Evolutionary conservation across 1,284 basidiomycete genomes (phyloP).

Genomic region (Sporisorium reilianum): DNA sequence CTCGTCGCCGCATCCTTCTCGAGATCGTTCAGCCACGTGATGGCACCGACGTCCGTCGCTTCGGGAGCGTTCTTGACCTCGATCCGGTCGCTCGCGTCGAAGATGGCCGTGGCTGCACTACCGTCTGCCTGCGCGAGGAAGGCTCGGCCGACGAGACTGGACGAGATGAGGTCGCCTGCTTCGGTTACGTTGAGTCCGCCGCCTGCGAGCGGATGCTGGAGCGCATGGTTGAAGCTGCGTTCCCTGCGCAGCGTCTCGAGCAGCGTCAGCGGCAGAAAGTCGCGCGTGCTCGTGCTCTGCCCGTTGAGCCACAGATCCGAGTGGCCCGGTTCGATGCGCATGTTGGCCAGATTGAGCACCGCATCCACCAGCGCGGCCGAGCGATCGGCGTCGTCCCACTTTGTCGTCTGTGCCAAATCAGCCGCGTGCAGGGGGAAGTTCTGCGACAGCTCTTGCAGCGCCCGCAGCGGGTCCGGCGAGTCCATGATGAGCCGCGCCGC

Average conservation of each 20-base stretch:
- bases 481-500: slow-evolving; percentile 51
- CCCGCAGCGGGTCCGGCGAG: slow-evolving; percentile 59
- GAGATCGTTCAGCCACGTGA: slow-evolving; percentile 90
- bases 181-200: slow-evolving; percentile 76
- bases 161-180: slow-evolving; percentile 77
- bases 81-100: slow-evolving; percentile 65
- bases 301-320: slow-evolving; percentile 67
- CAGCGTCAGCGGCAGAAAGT: slow-evolving; percentile 48
- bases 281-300: slow-evolving; percentile 23
- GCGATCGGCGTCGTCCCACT: slow-evolving; percentile 23
- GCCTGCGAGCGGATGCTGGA: slow-evolving; percentile 74
- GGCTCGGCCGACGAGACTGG: slow-evolving; percentile 36
- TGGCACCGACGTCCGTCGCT: slow-evolving; percentile 71
- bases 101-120: slow-evolving; percentile 69
- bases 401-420: slow-evolving; percentile 47
- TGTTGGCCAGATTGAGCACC: slow-evolving; percentile 32
- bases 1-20: slow-evolving; percentile 77
- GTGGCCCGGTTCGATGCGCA: slow-evolving; percentile 48
- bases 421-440: slow-evolving; percentile 62
- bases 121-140: slow-evolving; percentile 30
- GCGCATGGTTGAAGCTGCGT: slow-evolving; percentile 74
- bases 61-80: slow-evolving; percentile 24
- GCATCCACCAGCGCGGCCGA: slow-evolving; percentile 37
- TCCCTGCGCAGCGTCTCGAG: slow-evolving; percentile 76
- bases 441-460: slow-evolving; percentile 58